Base-by-base conservation (phyloP, 1,284 basidiomycete genomes). In the Leccinum subfulvum region DNA sequence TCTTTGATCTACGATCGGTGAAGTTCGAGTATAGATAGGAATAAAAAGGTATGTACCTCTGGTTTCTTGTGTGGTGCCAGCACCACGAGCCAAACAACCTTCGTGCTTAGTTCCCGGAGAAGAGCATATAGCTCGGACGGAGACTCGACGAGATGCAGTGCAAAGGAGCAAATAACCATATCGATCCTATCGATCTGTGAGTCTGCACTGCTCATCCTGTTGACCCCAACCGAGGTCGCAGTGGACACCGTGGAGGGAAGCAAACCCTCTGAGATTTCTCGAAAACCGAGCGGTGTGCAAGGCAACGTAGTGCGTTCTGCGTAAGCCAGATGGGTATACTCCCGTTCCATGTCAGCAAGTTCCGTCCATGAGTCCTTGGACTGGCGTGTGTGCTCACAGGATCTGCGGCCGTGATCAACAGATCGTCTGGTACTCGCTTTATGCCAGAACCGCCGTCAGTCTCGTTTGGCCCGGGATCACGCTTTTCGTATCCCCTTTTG, bases 31-130 rank as follows among this genome's bases (percentile, higher is more conserved):
- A 23, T 28, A 26, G 26, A 26, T 4, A 60, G 33, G n/a, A 57
- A 47, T 23, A 11, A 56, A 44, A 16, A 30, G 21, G 23, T n/a
- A 61, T 68, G 39, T 66, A 88, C 88, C 76, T 90, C 87, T 18
- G 89, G 89, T 68, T 86, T 89, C 73, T 91, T 90, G 72, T 91
- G 89, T 13, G 89, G 89, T 1, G 88, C 87, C 23, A 90, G 75
- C 16, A 91, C 79, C 33, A 89, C 79, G 11, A 91, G 77, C 88
- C 88, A 91, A 39, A 74, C 73, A 3, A 81, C 80, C 68, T 86
- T 86, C 44, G 79, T 82, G 64, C 85, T 86, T 41, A 91, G 72
- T 68, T 87, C 85, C 76, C 82, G 85, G 14, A 90, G 76, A 13
- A 91, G 75, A 10, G 86, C 78, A 68, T 86, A 91, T 16, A 91